Conservation (phyloP, 1,139 yeast genomes). For the Lodderomyces orthopsilosis region DNA sequence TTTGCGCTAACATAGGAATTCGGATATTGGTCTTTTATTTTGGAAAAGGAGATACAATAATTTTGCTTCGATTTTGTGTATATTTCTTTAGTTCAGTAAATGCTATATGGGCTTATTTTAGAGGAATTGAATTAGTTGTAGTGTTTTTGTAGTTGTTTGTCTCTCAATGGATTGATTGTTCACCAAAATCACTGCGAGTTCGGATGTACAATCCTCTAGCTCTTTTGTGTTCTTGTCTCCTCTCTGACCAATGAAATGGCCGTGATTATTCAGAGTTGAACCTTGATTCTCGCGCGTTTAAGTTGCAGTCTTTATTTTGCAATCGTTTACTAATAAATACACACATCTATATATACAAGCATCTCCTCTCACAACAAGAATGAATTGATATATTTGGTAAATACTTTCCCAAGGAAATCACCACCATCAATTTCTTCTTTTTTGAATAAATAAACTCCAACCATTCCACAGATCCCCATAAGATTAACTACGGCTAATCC, state of each 20-base stretch:
- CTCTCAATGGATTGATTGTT: no score
- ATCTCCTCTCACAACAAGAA: conserved; percentile 10
- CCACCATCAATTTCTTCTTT: conserved; percentile 14
- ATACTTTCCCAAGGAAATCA: conserved; percentile 31
- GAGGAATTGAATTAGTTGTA: neutral
- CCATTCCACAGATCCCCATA: conserved; percentile 23
- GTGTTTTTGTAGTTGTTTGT: no score
- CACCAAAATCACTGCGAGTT: no score
- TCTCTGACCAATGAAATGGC: neutral
- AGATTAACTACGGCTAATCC: conserved; percentile 33
- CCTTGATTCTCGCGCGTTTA: no score
- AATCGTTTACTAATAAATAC: neutral
- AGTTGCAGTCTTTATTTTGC: neutral
- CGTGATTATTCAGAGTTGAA: neutral
- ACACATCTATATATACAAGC: conserved; percentile 1
- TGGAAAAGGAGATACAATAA: neutral
- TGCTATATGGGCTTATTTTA: neutral
- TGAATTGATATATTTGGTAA: conserved; percentile 23
- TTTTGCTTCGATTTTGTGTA: neutral
- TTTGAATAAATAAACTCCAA: conserved; percentile 25
- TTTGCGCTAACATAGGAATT: no score
- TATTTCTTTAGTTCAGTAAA: neutral
- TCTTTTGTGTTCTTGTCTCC: neutral
- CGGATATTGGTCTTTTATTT: no score
- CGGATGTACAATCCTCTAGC: neutral